Percentiles rank a stretch among this genome's conserved stretches.
Evolutionary conservation across 805 yeast genomes (phyloP).

Genomic region (Citeromyces matritensis): DNA sequence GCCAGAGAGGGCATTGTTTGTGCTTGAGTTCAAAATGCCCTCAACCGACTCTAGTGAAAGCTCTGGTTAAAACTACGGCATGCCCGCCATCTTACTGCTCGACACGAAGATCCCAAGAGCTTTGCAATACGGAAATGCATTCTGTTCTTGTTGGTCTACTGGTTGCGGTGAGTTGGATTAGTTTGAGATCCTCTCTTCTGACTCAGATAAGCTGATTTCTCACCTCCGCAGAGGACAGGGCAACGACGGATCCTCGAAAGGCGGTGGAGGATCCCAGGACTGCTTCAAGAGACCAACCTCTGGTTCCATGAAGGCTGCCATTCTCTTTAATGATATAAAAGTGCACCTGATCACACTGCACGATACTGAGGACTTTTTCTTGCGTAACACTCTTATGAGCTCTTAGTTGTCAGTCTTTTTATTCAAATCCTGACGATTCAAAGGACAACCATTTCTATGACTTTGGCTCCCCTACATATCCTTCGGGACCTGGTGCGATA

Average conservation of each 20-base stretch:
- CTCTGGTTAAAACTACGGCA: slow-evolving; percentile 53
- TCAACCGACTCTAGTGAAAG: slow-evolving; percentile 22
- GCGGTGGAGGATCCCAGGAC: slow-evolving; percentile 79
- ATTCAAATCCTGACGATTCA: too few relatives aligned
- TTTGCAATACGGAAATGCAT: slow-evolving; percentile 70
- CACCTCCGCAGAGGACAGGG: slow-evolving; percentile 84
- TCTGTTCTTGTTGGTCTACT: slow-evolving; percentile 91
- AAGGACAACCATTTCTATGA: too few relatives aligned
- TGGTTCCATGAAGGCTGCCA: slow-evolving; percentile 80
- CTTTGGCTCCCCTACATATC: too few relatives aligned
- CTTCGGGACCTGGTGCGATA: too few relatives aligned
- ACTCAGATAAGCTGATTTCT: slow-evolving; percentile 59
- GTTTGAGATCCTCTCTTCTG: slow-evolving; percentile 74
- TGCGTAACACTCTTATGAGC: too few relatives aligned
- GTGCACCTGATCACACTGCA: slow-evolving; percentile 51
- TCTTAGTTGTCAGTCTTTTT: too few relatives aligned
- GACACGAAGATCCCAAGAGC: slow-evolving; percentile 96
- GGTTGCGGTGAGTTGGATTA: slow-evolving; percentile 98
- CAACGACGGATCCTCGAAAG: slow-evolving; percentile 24
- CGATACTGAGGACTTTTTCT: slow-evolving; percentile 31
- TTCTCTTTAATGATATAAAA: slow-evolving; percentile 45
- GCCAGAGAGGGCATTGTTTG: too few relatives aligned
- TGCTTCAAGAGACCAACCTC: slow-evolving; percentile 77
- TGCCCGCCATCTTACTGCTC: slow-evolving; percentile 97
- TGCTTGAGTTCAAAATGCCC: slow-evolving; percentile 94